Percentiles rank a stretch among this genome's conserved stretches.
phyloP scores from a whole-genome alignment of 1,284 basidiomycete genomes.

The Polyporus tsugae region DNA sequence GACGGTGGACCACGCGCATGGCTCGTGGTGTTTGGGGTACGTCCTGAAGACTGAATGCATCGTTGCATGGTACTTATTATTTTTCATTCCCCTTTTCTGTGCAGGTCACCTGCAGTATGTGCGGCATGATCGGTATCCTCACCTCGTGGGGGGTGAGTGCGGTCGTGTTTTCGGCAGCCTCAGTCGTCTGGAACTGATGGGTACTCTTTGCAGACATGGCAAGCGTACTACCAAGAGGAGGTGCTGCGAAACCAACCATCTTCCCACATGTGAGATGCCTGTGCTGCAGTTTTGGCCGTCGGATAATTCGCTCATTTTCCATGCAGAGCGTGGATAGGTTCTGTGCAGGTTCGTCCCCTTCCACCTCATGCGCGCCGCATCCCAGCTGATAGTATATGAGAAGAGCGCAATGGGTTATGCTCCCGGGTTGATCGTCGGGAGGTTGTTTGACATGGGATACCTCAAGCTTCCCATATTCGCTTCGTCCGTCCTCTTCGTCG shows the following conservation, averaged over 20 bases:
- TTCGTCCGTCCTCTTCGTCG: conserved; percentile 44
- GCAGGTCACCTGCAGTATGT: not conserved
- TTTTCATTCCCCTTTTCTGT: not conserved
- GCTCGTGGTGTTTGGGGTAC: not conserved
- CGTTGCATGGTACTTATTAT: too few relatives aligned
- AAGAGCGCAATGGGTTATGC: not conserved
- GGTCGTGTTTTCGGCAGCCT: not conserved
- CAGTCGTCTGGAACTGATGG: not conserved
- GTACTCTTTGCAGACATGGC: not conserved
- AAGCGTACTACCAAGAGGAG: not conserved
- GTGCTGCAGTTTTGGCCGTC: too few relatives aligned
- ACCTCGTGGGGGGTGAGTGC: not conserved
- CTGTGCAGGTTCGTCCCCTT: not conserved
- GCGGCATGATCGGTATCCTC: not conserved
- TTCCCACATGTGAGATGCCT: not conserved
- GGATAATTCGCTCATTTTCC: too few relatives aligned
- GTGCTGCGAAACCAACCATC: not conserved
- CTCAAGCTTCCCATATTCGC: conserved; percentile 49
- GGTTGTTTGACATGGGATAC: conserved; percentile 59
- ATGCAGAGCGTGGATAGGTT: not conserved
- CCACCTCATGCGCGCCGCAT: not conserved
- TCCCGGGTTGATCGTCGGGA: conserved; percentile 39
- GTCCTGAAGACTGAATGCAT: not conserved
- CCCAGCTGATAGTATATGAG: not conserved
- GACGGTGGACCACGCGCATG: not conserved